A percentile compares a stretch with the other conserved stretches of the same genome.
These are phyloP conservation scores for Fomitopsis pinicola DNA, from an alignment of 1,284 basidiomycete genomes.

Conservation along the genomic window DNA sequence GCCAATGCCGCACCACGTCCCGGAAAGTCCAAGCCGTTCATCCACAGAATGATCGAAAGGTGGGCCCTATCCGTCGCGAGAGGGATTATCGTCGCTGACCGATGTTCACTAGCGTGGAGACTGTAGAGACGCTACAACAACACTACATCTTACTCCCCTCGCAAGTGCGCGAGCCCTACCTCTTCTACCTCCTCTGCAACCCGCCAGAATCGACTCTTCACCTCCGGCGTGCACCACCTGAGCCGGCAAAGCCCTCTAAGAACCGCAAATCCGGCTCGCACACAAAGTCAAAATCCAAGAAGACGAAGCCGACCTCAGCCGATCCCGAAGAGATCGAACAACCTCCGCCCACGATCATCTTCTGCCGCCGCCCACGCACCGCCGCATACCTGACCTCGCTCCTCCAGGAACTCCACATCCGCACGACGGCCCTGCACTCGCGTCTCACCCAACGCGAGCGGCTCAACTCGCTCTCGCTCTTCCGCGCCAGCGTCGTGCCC, in stretches of 20 bases:
- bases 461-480: conserved; percentile 80
- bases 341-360: conserved; percentile 93
- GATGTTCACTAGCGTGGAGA: conserved; percentile 62
- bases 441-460: conserved; percentile 89
- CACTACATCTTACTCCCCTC: conserved; percentile 92
- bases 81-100: conserved; percentile 1
- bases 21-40: conserved; percentile 85
- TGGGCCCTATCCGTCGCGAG: conserved; percentile 31
- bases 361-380: conserved; percentile 83
- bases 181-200: conserved; percentile 87
- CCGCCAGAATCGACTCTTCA: conserved; percentile 76
- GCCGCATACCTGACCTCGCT: conserved; percentile 87
- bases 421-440: conserved; percentile 89
- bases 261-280: conserved; percentile 20
- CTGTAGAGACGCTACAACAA: conserved; percentile 83
- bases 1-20: conserved; percentile 70
- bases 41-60: conserved; percentile 80
- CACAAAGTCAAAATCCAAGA: background rate
- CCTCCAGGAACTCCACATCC: conserved; percentile 77
- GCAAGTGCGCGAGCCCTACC: conserved; percentile 91
- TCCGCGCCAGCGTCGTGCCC: conserved; percentile 85
- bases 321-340: conserved; percentile 55
- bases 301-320: conserved; percentile 19
- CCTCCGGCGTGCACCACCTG: conserved; percentile 60
- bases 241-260: conserved; percentile 33